Percentiles rank a stretch among this genome's conserved stretches.
Evolutionary conservation across 129 eudicot genomes (phyloP).

Genomic region (Chrysanthemum makinoi): DNA sequence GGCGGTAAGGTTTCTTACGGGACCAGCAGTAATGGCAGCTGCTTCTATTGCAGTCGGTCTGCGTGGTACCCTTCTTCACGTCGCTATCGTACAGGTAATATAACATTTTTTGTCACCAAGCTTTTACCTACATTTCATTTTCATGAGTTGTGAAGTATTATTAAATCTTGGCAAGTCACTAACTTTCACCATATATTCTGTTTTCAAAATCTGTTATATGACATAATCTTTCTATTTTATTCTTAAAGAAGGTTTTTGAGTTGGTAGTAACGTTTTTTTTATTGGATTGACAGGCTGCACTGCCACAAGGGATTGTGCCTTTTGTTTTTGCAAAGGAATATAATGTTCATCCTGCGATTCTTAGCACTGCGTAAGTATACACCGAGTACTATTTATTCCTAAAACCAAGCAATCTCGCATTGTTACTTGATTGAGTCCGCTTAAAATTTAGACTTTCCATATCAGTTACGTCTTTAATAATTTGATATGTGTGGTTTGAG

Average conservation of each 20-base stretch:
- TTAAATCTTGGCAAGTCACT: neutral
- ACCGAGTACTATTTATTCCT: neutral
- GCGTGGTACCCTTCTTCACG: slow-evolving; percentile 78
- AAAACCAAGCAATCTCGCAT: neutral
- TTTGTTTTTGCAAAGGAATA: slow-evolving; percentile 96
- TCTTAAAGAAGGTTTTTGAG: neutral
- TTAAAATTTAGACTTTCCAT: neutral
- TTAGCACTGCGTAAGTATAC: slow-evolving; percentile 83
- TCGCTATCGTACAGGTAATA: slow-evolving; percentile 93
- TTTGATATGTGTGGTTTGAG: neutral
- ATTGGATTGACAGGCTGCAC: slow-evolving; percentile 64
- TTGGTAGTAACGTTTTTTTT: neutral
- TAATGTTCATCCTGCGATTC: slow-evolving; percentile 90
- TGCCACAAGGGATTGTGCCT: slow-evolving; percentile 98
- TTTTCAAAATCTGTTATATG: neutral
- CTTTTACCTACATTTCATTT: slow-evolving; percentile 28
- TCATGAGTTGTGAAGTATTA: slow-evolving; percentile 4
- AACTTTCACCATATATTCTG: slow-evolving; percentile 13
- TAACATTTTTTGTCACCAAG: slow-evolving; percentile 20
- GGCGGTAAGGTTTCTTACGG: slow-evolving; percentile 95
- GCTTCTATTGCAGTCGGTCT: slow-evolving; percentile 93
- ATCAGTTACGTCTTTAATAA: neutral
- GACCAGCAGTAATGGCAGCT: slow-evolving; percentile 97
- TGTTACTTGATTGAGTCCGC: neutral
- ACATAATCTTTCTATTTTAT: slow-evolving; percentile 19